Conservation (phyloP, 768 basidiomycete genomes). For the Tephrocybe sp. region DNA sequence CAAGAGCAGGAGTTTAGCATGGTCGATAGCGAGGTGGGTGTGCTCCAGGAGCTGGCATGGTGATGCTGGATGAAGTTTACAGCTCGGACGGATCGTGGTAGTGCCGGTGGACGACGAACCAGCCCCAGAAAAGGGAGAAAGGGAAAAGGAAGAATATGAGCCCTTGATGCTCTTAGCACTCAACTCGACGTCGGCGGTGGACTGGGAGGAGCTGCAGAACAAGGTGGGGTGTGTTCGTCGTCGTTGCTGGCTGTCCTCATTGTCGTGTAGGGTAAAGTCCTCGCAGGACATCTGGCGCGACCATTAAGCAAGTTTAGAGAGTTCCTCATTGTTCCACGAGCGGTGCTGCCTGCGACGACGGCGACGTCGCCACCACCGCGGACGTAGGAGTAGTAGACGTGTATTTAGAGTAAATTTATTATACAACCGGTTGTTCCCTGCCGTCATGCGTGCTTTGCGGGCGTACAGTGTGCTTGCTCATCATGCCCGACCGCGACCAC, state of each 20-base stretch:
- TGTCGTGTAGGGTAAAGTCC: constrained; percentile 36
- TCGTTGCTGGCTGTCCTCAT: constrained; percentile 2
- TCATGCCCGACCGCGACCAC: constrained; percentile 33
- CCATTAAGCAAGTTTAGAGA: constrained; percentile 44
- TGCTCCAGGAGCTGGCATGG: not conserved
- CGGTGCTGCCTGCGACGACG: constrained; percentile 27
- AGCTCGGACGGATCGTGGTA: constrained; percentile 75
- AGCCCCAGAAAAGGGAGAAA: constrained; percentile 10
- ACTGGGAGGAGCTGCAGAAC: constrained; percentile 65
- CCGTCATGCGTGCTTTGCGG: constrained; percentile 21
- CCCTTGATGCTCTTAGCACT: constrained; percentile 73
- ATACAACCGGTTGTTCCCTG: not conserved
- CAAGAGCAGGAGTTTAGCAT: constrained; percentile 63
- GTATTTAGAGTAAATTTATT: not conserved
- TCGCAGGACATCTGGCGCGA: constrained; percentile 45
- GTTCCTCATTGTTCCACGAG: constrained; percentile 29
- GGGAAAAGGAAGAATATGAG: constrained; percentile 28
- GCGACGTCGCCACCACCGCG: constrained; percentile 34
- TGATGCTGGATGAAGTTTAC: not conserved
- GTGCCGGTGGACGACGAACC: constrained; percentile 53
- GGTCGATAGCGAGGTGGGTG: constrained; percentile 75
- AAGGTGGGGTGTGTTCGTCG: constrained; percentile 46
- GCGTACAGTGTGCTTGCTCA: constrained; percentile 41
- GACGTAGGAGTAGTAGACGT: constrained; percentile 9
- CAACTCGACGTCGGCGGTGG: constrained; percentile 56